These are phyloP conservation scores for Butyriboletus loyo DNA, from an alignment of 768 basidiomycete genomes.

Conservation along the genomic window DNA sequence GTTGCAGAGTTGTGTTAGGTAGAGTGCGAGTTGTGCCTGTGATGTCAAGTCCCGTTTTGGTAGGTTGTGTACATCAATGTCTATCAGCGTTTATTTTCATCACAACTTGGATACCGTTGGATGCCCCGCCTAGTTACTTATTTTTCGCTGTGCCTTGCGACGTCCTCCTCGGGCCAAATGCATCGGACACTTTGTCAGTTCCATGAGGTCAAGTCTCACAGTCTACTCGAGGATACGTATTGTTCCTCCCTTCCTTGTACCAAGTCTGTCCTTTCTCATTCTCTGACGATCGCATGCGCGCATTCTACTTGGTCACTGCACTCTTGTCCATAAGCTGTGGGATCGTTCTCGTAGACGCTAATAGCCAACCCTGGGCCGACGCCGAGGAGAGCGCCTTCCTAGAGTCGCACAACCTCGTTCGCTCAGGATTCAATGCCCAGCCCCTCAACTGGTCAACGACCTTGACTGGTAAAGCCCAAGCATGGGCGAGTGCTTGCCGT, in stretches of 20 bases:
- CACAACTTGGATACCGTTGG: not conserved
- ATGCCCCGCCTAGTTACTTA: not conserved
- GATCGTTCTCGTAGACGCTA: conserved; percentile 9
- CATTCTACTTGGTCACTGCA: not conserved
- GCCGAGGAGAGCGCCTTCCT: conserved; percentile 35
- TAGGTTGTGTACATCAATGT: not conserved
- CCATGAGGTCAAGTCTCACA: not conserved
- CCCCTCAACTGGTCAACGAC: conserved; percentile 47
- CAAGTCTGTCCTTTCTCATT: conserved; percentile 3
- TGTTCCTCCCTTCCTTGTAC: not conserved
- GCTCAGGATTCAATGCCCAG: conserved; percentile 40
- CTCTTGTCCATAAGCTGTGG: conserved; percentile 16
- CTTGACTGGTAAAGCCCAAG: conserved; percentile 45
- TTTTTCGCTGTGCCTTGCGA: too few species aligned
- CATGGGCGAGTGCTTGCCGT: conserved; percentile 50
- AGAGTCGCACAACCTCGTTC: conserved; percentile 46
- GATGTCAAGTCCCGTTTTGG: conserved; percentile 8
- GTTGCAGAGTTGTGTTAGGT: not conserved
- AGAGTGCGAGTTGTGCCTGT: conserved; percentile 1
- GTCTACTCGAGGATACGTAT: not conserved
- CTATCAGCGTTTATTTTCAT: not conserved
- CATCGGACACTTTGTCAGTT: not conserved
- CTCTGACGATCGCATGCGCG: conserved; percentile 6
- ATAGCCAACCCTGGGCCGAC: conserved; percentile 1
- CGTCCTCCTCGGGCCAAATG: not conserved